Base-by-base conservation (phyloP, 192 early-diverging fungal genomes). In the Coemansia sp. region DNA sequence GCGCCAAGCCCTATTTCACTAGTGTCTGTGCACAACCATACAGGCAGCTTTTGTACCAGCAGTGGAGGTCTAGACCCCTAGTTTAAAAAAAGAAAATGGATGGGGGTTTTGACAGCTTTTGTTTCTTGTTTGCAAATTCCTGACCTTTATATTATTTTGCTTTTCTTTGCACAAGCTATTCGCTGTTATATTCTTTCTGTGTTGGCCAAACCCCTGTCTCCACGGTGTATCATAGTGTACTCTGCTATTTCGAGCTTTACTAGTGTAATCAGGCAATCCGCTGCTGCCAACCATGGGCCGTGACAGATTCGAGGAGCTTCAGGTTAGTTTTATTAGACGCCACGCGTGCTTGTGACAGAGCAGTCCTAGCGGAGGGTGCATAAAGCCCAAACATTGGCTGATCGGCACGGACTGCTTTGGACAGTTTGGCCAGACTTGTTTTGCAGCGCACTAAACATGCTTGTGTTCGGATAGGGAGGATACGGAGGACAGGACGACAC, bases 231-330 rank as follows among this genome's bases (percentile, higher is more conserved):
- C 51, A 53, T 53, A 53, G 19, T 25, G 19, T 25, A 24, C 41
- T 43, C 41, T 43, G 19, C 23, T 53, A 24, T 14, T 53, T 12
- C 23, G 19, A 53, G 51, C 51, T 22, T 12, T 21, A 25, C 22
- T 22, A 21, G 51, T 22, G 51, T 53, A 53, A 22, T 53, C 24
- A 53, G 24, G 23, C 41, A 43, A 43, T 15, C 12, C 10, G 15
- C 41, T 5, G 5, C 41, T 15, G 15, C 41, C 19, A 62, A 59
- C 25, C 32, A 79, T 82, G 80, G 66, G 80, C 19, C 80, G 80
- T 59, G 80, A 82, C 69, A 72, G 80, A 53, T 73, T 82, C 50
- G 63, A 64, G 21, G 80, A 82, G 56, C 72, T 82, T 24, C 74
- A 73, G 75, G 74, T 77, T 51, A 58, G 80, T 73, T 15, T 14